Base-by-base conservation (phyloP, 164 flowering plant genomes). In the Magnolia changhungtana region DNA sequence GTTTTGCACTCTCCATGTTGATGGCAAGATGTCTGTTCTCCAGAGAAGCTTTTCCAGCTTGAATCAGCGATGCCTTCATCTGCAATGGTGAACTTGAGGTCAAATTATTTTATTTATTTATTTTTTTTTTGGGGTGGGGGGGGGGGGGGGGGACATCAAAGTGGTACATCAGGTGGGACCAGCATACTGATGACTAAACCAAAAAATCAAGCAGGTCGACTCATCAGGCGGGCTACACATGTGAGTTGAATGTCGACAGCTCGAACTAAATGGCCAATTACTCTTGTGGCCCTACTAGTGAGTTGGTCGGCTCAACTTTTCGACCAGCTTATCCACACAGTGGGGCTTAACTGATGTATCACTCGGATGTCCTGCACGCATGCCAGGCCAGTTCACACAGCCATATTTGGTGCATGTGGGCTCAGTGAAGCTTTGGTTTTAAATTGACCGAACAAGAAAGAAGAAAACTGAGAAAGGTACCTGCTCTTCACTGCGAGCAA, bases 401-500 rank as follows among this genome's bases (percentile, higher is more conserved):
- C 61, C 18, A 16, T 4, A 55, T 16, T 10, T 10, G 61, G 61
- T 55, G 61, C 16, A 11, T 55, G 13, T 8, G 61, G 61, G 2
- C 61, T 55, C 16, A 55, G 13, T 65, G 68, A 65, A 65, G 29
- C 29, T 23, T 55, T 10, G 61, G 6, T 27, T 65, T 63, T 63
- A 72, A 55, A 66, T 29, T 73, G 27, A n/a, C 61, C 16, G 27
- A n/a, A 24, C 16, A 51, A 50, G 21, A 50, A 31, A n/a, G 20
- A 64, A 55, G 13, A n/a, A 21, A n/a, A n/a, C 13, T 2, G 14
- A 69, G 55, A 63, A 80, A 65, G 9, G 59, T 71, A 96, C 99
- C 94, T 92, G 94, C 77, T 92, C 96, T 80, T 96, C 96, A 79
- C 88, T 76, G 31, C 79, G 85, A 2, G 86, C 72, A 65, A 94